These are phyloP conservation scores for Anisogramma anomala DNA, from an alignment of 2,329 filamentous ascomycete species.

Conservation along the genomic window DNA sequence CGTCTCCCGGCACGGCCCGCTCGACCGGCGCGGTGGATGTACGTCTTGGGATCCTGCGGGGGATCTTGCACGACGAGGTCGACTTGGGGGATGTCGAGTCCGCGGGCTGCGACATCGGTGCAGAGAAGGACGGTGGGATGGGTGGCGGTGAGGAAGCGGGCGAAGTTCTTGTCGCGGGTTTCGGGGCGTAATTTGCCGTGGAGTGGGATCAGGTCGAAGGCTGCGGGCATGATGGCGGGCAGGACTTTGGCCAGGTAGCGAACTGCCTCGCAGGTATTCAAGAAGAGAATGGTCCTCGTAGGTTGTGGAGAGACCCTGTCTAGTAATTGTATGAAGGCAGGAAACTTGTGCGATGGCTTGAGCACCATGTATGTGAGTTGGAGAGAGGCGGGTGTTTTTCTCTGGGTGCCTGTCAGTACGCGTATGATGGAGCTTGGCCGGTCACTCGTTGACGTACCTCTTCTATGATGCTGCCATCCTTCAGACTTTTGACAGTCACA, in stretches of 20 bases:
- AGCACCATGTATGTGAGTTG: constrained; percentile 76
- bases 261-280: constrained; percentile 77
- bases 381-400: constrained; percentile 82
- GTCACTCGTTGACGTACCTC: constrained; percentile 45
- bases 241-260: constrained; percentile 86
- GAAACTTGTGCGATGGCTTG: constrained; percentile 69
- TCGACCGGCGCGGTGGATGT: constrained; percentile 84
- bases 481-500: constrained; percentile 73
- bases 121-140: constrained; percentile 75
- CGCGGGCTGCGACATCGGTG: constrained; percentile 82
- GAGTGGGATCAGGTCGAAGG: constrained; percentile 63
- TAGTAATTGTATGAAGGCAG: constrained; percentile 60
- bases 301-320: constrained; percentile 59
- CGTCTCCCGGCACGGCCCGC: constrained; percentile 80
- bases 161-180: constrained; percentile 79
- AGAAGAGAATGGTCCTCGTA: constrained; percentile 78
- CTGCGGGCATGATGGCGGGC: constrained; percentile 55
- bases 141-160: constrained; percentile 62
- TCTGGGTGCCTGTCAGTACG: constrained; percentile 21
- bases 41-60: constrained; percentile 80
- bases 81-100: constrained; percentile 82
- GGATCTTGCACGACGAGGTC: constrained; percentile 85
- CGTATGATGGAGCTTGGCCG: too few species aligned
- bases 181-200: constrained; percentile 88
- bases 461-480: constrained; percentile 53